Percentiles rank a stretch among this genome's conserved stretches.
Evolutionary conservation across 306 rosid species (phyloP).

Genomic region (Vigna hirtella): DNA sequence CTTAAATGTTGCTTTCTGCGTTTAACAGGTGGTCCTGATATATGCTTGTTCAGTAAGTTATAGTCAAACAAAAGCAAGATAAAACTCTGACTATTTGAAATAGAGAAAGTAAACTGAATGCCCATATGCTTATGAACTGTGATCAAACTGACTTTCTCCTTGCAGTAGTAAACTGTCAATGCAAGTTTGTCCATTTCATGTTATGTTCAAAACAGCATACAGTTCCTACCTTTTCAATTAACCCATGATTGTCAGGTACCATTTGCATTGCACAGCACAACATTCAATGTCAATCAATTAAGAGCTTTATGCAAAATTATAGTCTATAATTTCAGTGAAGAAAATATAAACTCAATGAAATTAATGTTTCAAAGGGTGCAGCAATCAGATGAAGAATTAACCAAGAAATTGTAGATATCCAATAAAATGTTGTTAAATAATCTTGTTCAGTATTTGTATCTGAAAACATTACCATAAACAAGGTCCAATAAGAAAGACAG

Average conservation of each 20-base stretch:
- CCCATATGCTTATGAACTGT: background rate
- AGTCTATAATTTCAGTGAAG: slow-evolving; percentile 3
- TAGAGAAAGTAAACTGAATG: background rate
- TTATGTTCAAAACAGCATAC: background rate
- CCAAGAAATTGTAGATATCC: background rate
- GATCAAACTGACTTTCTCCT: background rate
- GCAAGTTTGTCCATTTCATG: no score
- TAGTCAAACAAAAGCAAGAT: background rate
- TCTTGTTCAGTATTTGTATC: background rate
- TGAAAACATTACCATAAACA: background rate
- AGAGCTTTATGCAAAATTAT: slow-evolving; percentile 14
- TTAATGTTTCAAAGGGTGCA: background rate
- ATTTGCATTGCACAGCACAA: background rate
- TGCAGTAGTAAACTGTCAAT: background rate
- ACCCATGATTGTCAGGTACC: background rate
- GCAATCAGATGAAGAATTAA: background rate
- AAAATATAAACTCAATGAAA: background rate
- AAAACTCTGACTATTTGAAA: background rate
- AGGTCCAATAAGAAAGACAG: background rate
- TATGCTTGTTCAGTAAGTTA: background rate
- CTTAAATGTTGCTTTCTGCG: slow-evolving; percentile 89
- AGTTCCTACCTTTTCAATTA: background rate
- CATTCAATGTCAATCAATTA: background rate
- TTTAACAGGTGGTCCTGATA: slow-evolving; percentile 75
- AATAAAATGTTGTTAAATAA: background rate